Conservation (phyloP, 495 filamentous ascomycete species). For the Wilcoxina mikolae region DNA sequence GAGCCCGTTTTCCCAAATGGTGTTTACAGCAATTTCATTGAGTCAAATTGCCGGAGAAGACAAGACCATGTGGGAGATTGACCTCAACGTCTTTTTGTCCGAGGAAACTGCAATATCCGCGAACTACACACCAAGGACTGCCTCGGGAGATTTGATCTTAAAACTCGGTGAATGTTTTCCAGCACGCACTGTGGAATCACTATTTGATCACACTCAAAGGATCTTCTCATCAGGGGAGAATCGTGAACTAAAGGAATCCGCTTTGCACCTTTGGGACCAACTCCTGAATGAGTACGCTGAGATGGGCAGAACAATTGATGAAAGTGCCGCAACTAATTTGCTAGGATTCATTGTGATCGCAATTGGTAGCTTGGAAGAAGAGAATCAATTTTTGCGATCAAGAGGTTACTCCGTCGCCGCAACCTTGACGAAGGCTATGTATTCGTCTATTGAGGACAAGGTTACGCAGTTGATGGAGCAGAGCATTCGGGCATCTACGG, state of each 20-base stretch:
- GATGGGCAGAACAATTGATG: slow-evolving; percentile 47
- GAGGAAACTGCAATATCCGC: slow-evolving; percentile 93
- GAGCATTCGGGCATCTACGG: slow-evolving; percentile 56
- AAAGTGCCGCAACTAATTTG: slow-evolving; percentile 53
- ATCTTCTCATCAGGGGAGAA: slow-evolving; percentile 6
- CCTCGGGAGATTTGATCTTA: slow-evolving; percentile 75
- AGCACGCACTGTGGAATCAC: slow-evolving; percentile 26
- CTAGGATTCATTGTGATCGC: slow-evolving; percentile 65
- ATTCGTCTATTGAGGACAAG: slow-evolving; percentile 38
- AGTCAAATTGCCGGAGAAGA: slow-evolving; percentile 89
- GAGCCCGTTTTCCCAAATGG: slow-evolving; percentile 25
- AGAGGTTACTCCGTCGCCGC: slow-evolving; percentile 76
- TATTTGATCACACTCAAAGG: slow-evolving; percentile 9
- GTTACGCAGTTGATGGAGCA: slow-evolving; percentile 53
- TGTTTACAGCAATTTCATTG: slow-evolving; percentile 42
- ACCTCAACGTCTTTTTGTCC: slow-evolving; percentile 84
- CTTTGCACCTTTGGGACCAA: slow-evolving; percentile 66
- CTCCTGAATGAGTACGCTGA: slow-evolving; percentile 70
- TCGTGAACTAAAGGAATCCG: slow-evolving; percentile 48
- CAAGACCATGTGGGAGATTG: slow-evolving; percentile 87
- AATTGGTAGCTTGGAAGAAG: slow-evolving; percentile 33
- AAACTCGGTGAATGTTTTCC: slow-evolving; percentile 34
- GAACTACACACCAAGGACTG: slow-evolving; percentile 86
- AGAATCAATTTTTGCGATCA: slow-evolving; percentile 56
- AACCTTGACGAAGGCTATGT: slow-evolving; percentile 46